Base-by-base conservation (phyloP, 2,329 filamentous ascomycete species). In the Cordyceps javanica region DNA sequence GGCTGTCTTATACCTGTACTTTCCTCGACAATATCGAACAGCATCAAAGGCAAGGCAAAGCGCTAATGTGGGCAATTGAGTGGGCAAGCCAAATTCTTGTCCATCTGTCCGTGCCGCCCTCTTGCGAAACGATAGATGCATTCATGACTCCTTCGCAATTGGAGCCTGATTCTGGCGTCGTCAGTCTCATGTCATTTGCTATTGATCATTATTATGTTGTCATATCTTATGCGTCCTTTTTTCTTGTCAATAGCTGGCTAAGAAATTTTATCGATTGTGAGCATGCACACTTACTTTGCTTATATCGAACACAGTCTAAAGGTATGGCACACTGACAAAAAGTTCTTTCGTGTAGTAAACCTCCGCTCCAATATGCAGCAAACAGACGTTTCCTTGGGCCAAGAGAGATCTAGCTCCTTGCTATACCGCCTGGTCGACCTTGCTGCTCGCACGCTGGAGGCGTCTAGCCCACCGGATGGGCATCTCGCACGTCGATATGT, bases 401-500 rank as follows among this genome's bases (percentile, higher is more conserved):
- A 28, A 3, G 34, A 38, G 11, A 30, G 48, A 50, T 50, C 48
- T 13, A 50, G 21, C 21, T 50, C 48, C 4, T 28, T 50, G 9
- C 23, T 50, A 11, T 50, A 50, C 14, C 48, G 48, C 1, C n/a
- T 50, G 16, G 34, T 50, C 10, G 48, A 50, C 13, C 48, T 50
- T 38, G 48, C 48, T 16, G 30, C 48, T 8, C 48, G 48, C 30
- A 50, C 48, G 25, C 48, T 50, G 6, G 48, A 38, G 34, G 48
- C 48, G 16, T 36, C 48, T 19, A 50, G 48, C 38, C 48, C 48
- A 7, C 48, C 48, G 32, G 32, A 50, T 10, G 48, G 48, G 19
- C 48, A 50, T 50, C 48, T 50, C 7, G 48, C 48, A 16, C 48
- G 48, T 10, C n/a, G 48, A 50, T 50, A 50, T 38, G 48, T 50